A percentile compares a stretch with the other conserved stretches of the same genome.
phyloP scores from a whole-genome alignment of 2,329 filamentous ascomycete genomes.

The Fusarium continuum region DNA sequence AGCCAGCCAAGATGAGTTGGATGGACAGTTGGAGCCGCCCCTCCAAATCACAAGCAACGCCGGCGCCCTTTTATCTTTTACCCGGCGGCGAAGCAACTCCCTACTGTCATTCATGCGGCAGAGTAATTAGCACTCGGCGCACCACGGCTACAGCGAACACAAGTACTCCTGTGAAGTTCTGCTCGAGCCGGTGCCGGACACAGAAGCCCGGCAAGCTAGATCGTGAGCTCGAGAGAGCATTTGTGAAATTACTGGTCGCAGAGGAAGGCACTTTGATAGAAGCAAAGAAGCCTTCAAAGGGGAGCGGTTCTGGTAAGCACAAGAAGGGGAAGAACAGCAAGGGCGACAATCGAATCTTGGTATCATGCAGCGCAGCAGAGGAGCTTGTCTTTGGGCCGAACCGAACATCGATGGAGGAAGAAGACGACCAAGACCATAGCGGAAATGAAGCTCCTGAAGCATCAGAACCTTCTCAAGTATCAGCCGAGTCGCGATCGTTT shows the following conservation, averaged over 20 bases:
- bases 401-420: constrained; percentile 5
- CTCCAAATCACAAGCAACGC: constrained; percentile 53
- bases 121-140: constrained; percentile 57
- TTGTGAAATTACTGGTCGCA: constrained; percentile 50
- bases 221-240: constrained; percentile 60
- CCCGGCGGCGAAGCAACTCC: constrained; percentile 57
- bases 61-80: constrained; percentile 64
- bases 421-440: not conserved
- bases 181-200: constrained; percentile 63
- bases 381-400: constrained; percentile 21
- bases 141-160: constrained; percentile 42
- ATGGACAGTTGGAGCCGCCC: constrained; percentile 55
- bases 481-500: not conserved
- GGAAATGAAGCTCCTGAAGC: not conserved
- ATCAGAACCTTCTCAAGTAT: not conserved
- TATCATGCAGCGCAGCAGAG: constrained; percentile 21
- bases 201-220: constrained; percentile 61
- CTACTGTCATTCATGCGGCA: constrained; percentile 67
- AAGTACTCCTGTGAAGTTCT: constrained; percentile 57
- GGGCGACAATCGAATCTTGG: constrained; percentile 36
- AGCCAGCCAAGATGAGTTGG: constrained; percentile 49
- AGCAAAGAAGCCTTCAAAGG: constrained; percentile 40
- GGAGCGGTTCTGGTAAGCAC: constrained; percentile 55
- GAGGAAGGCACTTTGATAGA: not conserved
- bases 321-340: constrained; percentile 53